These are phyloP conservation scores for Umbilicus rupestris DNA, from an alignment of 164 flowering plant species.

Conservation along the genomic window DNA sequence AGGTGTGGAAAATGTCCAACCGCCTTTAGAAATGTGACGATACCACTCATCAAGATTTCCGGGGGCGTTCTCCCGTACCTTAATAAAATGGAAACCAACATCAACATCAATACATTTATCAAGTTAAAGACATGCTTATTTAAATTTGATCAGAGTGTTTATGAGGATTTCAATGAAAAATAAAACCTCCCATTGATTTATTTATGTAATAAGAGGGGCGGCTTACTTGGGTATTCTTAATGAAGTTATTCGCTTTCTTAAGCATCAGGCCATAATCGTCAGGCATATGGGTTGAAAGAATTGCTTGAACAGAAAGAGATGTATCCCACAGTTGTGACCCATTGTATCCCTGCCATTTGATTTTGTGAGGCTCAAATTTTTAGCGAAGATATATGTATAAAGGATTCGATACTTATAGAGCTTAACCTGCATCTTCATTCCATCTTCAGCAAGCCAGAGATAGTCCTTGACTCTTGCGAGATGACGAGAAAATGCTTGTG, in stretches of 20 bases:
- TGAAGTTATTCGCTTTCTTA: slow-evolving; percentile 2
- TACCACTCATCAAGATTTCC: slow-evolving; percentile 21
- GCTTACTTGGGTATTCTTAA: slow-evolving; percentile 19
- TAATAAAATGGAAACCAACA: background rate
- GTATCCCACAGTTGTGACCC: background rate
- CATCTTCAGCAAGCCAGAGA: slow-evolving; percentile 60
- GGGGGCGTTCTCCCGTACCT: slow-evolving; percentile 22
- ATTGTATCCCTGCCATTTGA: background rate
- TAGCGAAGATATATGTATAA: no score
- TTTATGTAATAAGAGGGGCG: background rate
- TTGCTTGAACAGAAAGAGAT: background rate
- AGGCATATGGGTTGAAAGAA: background rate
- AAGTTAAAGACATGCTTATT: no score
- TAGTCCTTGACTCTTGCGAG: no score
- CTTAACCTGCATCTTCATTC: slow-evolving; percentile 23
- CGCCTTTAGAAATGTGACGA: no score
- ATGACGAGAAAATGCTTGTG: no score
- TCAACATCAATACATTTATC: no score
- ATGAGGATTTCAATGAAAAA: no score
- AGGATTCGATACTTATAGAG: no score
- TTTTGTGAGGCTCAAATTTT: no score
- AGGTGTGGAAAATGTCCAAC: slow-evolving; percentile 44
- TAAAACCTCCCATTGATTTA: no score
- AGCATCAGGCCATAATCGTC: background rate
- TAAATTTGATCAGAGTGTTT: no score